A percentile compares a stretch with the other conserved stretches of the same genome.
phyloP scores from a whole-genome alignment of 169 alveolate species.

The Cytauxzoon felis region DNA sequence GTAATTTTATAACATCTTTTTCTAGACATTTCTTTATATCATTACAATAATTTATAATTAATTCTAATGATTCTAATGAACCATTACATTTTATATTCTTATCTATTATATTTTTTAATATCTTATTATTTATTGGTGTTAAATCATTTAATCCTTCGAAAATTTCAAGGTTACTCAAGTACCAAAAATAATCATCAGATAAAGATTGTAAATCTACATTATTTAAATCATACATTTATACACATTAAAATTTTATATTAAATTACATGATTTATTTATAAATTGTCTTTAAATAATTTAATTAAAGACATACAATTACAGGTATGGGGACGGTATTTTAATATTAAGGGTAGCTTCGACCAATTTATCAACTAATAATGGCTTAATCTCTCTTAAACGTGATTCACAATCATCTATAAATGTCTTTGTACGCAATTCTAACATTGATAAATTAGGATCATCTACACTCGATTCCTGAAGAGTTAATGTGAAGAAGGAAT shows the following conservation, averaged over 20 bases:
- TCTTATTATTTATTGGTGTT: too few species aligned
- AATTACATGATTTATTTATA: background rate
- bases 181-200: too few species aligned
- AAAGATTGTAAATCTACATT: too few species aligned
- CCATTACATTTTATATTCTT: too few species aligned
- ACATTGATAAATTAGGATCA: constrained; percentile 39
- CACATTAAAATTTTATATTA: background rate
- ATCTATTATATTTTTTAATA: too few species aligned
- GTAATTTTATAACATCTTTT: constrained; percentile 48
- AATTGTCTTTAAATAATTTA: background rate
- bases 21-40: constrained; percentile 38
- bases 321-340: constrained; percentile 13
- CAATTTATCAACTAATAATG: constrained; percentile 42
- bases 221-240: background rate
- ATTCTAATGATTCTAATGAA: too few species aligned
- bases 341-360: constrained; percentile 49
- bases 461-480: constrained; percentile 36
- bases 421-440: constrained; percentile 37
- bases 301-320: constrained; percentile 13
- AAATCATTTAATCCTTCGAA: too few species aligned
- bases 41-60: constrained; percentile 27
- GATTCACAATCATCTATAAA: constrained; percentile 27
- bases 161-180: too few species aligned
- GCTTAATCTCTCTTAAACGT: constrained; percentile 27
- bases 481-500: background rate